phyloP scores from a whole-genome alignment of 1,284 basidiomycete genomes.

The Microbotryum lychnidis-dioicae region DNA sequence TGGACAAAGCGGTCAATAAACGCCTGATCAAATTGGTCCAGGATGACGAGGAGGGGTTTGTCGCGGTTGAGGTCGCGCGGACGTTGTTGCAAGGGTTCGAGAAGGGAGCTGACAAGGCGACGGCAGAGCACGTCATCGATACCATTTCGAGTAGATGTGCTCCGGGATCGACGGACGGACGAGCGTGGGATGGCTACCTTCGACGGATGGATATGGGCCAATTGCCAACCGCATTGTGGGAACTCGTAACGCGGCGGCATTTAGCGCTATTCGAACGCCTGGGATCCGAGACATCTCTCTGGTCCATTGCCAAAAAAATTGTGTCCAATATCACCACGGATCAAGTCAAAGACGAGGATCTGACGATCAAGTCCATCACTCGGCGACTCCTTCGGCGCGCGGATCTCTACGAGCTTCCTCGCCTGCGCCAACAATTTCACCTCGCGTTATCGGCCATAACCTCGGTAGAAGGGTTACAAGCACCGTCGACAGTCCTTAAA shows the following conservation, averaged over 20 bases:
- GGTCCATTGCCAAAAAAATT: conserved; percentile 5
- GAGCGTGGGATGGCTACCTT: conserved; percentile 12
- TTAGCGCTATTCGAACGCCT: conserved; percentile 12
- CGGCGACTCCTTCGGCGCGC: conserved; percentile 20
- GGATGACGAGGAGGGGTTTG: neutral
- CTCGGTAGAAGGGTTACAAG: too few relatives aligned
- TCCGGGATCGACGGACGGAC: too few relatives aligned
- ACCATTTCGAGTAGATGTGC: too few relatives aligned
- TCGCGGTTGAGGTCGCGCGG: conserved; percentile 10
- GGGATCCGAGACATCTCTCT: conserved; percentile 10
- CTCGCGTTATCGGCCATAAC: neutral
- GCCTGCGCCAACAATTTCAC: conserved; percentile 9
- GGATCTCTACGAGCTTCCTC: conserved; percentile 29
- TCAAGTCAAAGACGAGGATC: neutral
- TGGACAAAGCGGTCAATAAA: conserved; percentile 2
- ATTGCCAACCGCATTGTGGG: conserved; percentile 24
- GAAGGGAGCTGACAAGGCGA: too few relatives aligned
- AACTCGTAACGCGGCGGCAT: conserved; percentile 13
- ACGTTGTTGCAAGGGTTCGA: conserved; percentile 15
- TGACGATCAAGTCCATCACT: conserved; percentile 6
- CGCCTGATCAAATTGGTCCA: conserved; percentile 5
- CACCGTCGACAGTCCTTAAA: neutral
- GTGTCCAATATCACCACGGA: neutral
- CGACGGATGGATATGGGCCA: conserved; percentile 1
- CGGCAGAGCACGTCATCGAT: too few relatives aligned